Evolutionary conservation across 1,284 basidiomycete species (phyloP), one percentile per base, ranked within the genome.

Genomic region (Trichosporon coremiiforme): DNA sequence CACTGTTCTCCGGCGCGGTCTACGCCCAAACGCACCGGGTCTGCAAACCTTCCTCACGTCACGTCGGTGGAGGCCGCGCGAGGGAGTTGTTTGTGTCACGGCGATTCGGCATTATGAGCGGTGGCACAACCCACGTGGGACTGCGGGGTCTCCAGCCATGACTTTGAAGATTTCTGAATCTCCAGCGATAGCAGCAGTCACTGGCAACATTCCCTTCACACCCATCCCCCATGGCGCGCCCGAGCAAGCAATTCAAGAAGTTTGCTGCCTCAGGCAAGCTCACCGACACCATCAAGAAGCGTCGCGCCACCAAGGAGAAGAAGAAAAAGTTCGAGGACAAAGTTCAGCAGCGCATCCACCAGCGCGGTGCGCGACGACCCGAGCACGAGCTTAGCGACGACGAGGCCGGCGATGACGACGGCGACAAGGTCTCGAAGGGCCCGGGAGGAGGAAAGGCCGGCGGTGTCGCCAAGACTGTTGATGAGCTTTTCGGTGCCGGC

Each of bases 211-310:
- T n/a, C 57, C 31, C 29, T 62, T 62, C 50, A 67, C 47, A 68
- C 22, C 67, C 66, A 70, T 15, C 29, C 68, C 76, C 36, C 50
- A 90, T 90, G 90, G 88, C 84, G 25, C 87, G 86, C 74, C 86
- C 88, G 33, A 84, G 87, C 38, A 94, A 94, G 83, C 88, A 91
- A 0, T 91, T 90, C 17, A 89, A 91, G 78, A 94, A 95, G 85
- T 95, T 95, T 76, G 91, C 90, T 10, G 86, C 91, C 2, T 93
- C 91, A 69, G 94, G 94, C 1, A 90, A 92, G 79, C 88, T 97
- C 66, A 92, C 92, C 78, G 90, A 92, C 74, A 89, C 89, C 36
- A 95, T 97, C 70, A 87, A 92, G 76, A 87, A 90, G 5, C 86
- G 93, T 47, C 87, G 89, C 69, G 90, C 91, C 75, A 88, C 91